Percentiles rank a stretch among this genome's conserved stretches.
phyloP scores from a whole-genome alignment of 768 basidiomycete species.

The Stropharia rugosoannulata region DNA sequence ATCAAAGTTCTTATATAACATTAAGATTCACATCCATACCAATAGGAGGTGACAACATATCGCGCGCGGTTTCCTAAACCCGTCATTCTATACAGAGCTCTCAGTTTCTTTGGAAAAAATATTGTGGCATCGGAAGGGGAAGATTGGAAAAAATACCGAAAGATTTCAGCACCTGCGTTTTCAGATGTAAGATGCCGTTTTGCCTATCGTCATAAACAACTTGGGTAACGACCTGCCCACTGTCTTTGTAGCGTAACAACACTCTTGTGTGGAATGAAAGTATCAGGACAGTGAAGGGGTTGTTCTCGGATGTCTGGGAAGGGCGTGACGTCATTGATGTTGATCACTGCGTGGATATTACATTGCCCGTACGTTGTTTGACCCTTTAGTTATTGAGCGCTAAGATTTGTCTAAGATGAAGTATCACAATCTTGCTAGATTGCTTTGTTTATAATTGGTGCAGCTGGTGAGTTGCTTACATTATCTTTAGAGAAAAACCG shows the following conservation, averaged over 20 bases:
- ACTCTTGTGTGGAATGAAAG: conserved; percentile 50
- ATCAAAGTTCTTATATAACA: not conserved
- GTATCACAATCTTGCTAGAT: conserved; percentile 31
- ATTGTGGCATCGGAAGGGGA: conserved; percentile 65
- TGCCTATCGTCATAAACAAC: not conserved
- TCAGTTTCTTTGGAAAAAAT: conserved; percentile 57
- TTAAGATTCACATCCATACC: not conserved
- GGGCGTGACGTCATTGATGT: conserved; percentile 35
- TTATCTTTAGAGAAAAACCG: not conserved
- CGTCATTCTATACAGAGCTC: conserved; percentile 38
- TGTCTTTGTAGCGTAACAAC: conserved; percentile 36
- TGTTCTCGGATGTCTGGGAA: conserved; percentile 50
- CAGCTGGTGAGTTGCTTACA: conserved; percentile 38
- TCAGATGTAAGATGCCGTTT: conserved; percentile 44
- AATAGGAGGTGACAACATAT: conserved; percentile 48
- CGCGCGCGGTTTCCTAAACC: conserved; percentile 60
- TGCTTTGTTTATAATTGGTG: conserved; percentile 54
- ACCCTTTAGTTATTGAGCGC: not conserved
- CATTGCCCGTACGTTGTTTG: conserved; percentile 42
- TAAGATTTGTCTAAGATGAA: conserved; percentile 5
- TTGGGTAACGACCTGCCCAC: not conserved
- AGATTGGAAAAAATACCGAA: conserved; percentile 65
- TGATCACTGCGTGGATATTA: conserved; percentile 51
- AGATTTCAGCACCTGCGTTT: conserved; percentile 64
- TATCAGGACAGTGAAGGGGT: conserved; percentile 36